A percentile compares a stretch with the other conserved stretches of the same genome.
Evolutionary conservation across 805 yeast species (phyloP).

Genomic region (Huiozyma sinensis): DNA sequence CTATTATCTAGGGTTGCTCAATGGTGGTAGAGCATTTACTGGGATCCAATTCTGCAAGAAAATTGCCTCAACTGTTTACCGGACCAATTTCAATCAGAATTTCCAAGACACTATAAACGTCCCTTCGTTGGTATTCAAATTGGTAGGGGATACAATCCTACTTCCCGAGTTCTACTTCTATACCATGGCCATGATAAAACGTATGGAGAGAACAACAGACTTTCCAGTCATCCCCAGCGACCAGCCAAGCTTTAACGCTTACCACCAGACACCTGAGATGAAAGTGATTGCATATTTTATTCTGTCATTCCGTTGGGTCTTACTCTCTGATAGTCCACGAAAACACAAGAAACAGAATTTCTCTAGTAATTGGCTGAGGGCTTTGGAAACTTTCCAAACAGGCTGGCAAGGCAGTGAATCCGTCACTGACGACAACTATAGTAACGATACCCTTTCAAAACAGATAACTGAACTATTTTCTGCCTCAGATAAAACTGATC

Average conservation of each 20-base stretch:
- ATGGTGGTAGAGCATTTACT: constrained; percentile 33
- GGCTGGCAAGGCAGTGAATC: too few relatives aligned
- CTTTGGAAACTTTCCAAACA: neutral
- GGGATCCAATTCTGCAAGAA: constrained; percentile 29
- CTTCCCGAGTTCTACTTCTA: constrained; percentile 21
- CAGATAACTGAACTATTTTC: constrained; percentile 4
- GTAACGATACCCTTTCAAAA: neutral
- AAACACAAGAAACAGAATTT: constrained; percentile 6
- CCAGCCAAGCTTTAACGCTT: constrained; percentile 3
- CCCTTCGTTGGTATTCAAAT: constrained; percentile 16
- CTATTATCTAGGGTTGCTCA: constrained; percentile 28
- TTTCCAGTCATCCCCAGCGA: constrained; percentile 2
- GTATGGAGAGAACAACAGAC: constrained; percentile 1
- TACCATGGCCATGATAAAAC: constrained; percentile 9
- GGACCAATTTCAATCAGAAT: constrained; percentile 5
- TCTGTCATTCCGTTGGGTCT: constrained; percentile 13
- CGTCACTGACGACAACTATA: neutral
- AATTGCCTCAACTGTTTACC: constrained; percentile 9
- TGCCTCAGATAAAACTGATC: neutral
- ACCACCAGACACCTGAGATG: constrained; percentile 13
- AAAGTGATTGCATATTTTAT: constrained; percentile 15
- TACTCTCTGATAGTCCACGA: constrained; percentile 9
- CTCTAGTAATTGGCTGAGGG: constrained; percentile 6
- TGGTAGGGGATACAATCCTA: constrained; percentile 10
- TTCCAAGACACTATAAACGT: constrained; percentile 8